Evolutionary conservation across 1,284 basidiomycete species (phyloP).

Genomic region (Ustilago shanxiensis): DNA sequence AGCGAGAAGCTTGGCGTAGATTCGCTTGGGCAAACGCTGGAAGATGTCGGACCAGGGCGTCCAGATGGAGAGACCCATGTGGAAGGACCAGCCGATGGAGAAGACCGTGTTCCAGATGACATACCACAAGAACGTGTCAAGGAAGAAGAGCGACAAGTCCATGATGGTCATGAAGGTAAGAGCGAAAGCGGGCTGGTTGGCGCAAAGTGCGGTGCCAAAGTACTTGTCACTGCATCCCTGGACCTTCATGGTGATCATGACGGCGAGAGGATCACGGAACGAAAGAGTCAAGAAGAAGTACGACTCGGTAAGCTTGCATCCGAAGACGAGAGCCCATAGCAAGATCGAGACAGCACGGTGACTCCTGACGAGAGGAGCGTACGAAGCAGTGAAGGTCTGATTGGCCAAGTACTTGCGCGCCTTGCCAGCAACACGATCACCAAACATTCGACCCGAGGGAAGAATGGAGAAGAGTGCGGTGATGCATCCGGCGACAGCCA

Average conservation of each 20-base stretch:
- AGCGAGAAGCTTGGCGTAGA: constrained; percentile 70
- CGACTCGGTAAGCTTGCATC: constrained; percentile 70
- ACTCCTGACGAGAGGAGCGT: constrained; percentile 59
- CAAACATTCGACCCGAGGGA: constrained; percentile 68
- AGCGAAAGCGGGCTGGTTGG: constrained; percentile 68
- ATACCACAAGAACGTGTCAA: constrained; percentile 70
- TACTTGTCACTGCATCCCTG: constrained; percentile 68
- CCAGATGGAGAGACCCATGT: constrained; percentile 70
- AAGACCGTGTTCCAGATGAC: constrained; percentile 71
- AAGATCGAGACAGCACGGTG: constrained; percentile 66
- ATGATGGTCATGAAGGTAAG: constrained; percentile 68
- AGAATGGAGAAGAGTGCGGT: constrained; percentile 68
- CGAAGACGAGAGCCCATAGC: constrained; percentile 68
- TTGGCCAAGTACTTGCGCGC: constrained; percentile 69
- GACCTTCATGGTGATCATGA: constrained; percentile 69
- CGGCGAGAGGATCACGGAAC: constrained; percentile 68
- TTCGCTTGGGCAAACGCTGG: constrained; percentile 70
- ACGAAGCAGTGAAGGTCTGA: constrained; percentile 70
- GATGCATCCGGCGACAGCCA: constrained; percentile 62
- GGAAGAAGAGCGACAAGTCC: constrained; percentile 70
- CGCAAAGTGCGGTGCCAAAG: constrained; percentile 67
- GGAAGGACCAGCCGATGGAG: constrained; percentile 69
- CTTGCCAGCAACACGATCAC: constrained; percentile 69
- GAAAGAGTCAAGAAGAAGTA: constrained; percentile 70
- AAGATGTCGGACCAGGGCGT: constrained; percentile 70